phyloP scores from a whole-genome alignment of 1,284 basidiomycete genomes.

The Stygiomarasmius scandens region DNA sequence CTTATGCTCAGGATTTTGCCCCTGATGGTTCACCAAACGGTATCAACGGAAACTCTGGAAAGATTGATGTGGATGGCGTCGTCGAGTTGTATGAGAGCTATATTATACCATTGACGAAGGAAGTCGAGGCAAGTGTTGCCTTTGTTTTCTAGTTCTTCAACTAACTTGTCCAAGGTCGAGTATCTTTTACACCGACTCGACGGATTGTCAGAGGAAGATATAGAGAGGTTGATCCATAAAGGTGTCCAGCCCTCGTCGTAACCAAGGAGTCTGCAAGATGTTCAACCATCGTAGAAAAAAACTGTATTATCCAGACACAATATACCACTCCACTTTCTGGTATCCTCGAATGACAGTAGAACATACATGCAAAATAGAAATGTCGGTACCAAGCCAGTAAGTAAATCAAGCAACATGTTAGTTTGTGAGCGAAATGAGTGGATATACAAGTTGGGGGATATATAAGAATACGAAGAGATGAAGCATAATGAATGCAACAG shows the following conservation, averaged over 20 bases:
- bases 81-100: constrained; percentile 92
- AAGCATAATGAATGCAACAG: not conserved
- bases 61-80: constrained; percentile 93
- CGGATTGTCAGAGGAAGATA: constrained; percentile 76
- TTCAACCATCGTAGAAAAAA: no score
- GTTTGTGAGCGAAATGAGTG: no score
- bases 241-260: not conserved
- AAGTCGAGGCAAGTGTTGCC: constrained; percentile 82
- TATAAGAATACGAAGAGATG: not conserved
- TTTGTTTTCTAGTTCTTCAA: constrained; percentile 6
- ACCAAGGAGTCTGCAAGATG: not conserved
- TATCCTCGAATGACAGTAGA: no score
- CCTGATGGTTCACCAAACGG: constrained; percentile 60
- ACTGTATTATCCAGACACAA: no score
- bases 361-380: no score
- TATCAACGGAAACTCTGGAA: constrained; percentile 42
- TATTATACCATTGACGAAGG: constrained; percentile 97
- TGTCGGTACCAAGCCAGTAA: no score
- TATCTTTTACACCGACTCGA: constrained; percentile 87
- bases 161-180: constrained; percentile 67
- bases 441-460: not conserved
- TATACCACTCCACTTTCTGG: no score
- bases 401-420: no score
- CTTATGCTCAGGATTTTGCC: constrained; percentile 91
- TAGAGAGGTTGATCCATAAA: constrained; percentile 59